Percentiles rank a stretch among this genome's conserved stretches.
phyloP scores from a whole-genome alignment of 2,329 filamentous ascomycete species.

The Verticillium isaacii region DNA sequence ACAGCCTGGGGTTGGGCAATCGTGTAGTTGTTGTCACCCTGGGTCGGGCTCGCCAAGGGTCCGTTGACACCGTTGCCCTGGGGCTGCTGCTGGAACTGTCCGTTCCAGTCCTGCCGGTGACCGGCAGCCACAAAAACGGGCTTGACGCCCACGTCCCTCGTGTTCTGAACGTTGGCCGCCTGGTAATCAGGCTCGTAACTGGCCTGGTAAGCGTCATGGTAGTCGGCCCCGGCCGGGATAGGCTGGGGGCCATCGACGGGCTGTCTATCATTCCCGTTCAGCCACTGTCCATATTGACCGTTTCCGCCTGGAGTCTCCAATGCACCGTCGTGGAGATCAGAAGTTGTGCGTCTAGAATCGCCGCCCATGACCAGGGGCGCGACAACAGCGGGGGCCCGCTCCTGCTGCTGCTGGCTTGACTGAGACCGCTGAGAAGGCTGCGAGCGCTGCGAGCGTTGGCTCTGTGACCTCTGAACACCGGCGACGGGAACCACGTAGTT shows the following conservation, averaged over 20 bases:
- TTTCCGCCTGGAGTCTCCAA: conserved; percentile 10
- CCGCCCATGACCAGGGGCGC: background rate
- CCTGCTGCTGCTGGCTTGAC: background rate
- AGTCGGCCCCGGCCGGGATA: background rate
- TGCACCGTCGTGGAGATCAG: background rate
- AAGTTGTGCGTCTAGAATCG: background rate
- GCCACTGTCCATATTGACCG: conserved; percentile 10
- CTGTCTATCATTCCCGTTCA: conserved; percentile 3
- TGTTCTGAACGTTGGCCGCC: background rate
- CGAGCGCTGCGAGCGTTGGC: conserved; percentile 1
- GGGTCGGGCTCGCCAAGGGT: background rate
- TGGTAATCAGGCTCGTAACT: background rate
- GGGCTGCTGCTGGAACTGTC: background rate
- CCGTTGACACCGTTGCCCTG: background rate
- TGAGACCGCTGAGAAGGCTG: background rate
- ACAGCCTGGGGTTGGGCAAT: conserved; percentile 4
- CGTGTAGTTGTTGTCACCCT: background rate
- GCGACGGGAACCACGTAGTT: background rate
- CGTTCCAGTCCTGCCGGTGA: background rate
- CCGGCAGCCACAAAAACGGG: background rate
- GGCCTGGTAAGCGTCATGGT: background rate
- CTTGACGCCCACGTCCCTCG: background rate
- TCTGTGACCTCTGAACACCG: conserved; percentile 4
- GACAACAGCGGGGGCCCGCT: background rate
- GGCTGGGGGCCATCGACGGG: background rate